A percentile compares a stretch with the other conserved stretches of the same genome.
Evolutionary conservation across 805 yeast species (phyloP).

Genomic region (Barnettozyma populi): DNA sequence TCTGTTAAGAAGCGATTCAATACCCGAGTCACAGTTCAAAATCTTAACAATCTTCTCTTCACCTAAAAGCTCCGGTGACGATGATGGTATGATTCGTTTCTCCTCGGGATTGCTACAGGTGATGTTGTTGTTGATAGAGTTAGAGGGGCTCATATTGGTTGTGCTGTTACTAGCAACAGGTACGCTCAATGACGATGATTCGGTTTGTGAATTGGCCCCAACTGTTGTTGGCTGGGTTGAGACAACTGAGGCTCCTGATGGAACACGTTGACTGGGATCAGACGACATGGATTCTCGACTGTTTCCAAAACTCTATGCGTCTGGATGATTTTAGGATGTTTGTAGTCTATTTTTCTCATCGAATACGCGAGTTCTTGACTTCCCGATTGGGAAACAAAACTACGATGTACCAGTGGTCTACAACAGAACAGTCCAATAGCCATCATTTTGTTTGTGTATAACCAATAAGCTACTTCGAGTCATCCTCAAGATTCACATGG

Average conservation of each 20-base stretch:
- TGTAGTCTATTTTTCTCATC: not conserved
- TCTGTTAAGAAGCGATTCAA: conserved; percentile 64
- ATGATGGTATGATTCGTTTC: conserved; percentile 20
- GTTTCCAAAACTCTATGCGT: not conserved
- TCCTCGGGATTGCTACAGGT: not conserved
- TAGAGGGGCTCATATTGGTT: conserved; percentile 4
- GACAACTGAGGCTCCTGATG: conserved; percentile 5
- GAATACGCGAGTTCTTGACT: not conserved
- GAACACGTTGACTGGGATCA: conserved; percentile 1
- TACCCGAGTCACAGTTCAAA: conserved; percentile 66
- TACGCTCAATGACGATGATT: not conserved
- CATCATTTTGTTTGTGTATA: not conserved
- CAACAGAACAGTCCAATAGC: too few relatives aligned
- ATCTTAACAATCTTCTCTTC: conserved; percentile 47
- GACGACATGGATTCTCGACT: not conserved
- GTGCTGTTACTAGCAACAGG: conserved; percentile 1
- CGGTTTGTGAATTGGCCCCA: not conserved
- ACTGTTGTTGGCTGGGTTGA: conserved; percentile 1
- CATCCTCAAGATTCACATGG: conserved; percentile 46
- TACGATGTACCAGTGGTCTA: too few relatives aligned
- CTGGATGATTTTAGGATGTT: not conserved
- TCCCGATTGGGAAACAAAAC: conserved; percentile 4
- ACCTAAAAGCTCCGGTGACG: conserved; percentile 35
- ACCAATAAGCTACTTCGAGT: conserved; percentile 19
- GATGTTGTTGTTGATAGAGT: conserved; percentile 3